phyloP scores from a whole-genome alignment of 1,139 yeast species.

The Arxiozyma heterogenica region DNA sequence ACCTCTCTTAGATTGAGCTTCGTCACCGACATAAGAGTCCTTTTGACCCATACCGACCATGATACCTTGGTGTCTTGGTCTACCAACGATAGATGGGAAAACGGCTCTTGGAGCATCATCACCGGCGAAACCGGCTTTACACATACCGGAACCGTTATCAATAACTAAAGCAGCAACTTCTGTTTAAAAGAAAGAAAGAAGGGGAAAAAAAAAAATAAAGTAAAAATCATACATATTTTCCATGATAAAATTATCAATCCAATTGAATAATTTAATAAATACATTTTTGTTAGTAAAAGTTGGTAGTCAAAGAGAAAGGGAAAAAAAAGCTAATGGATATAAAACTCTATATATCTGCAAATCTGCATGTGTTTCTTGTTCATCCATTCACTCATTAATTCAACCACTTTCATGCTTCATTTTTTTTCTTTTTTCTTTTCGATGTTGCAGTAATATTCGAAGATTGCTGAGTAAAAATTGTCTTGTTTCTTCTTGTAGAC shows the following conservation, averaged over 20 bases:
- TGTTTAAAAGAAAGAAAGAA: constrained; percentile 8
- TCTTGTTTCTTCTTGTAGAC: too few species aligned
- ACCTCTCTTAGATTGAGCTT: constrained; percentile 99
- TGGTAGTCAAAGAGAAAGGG: neutral
- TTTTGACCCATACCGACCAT: constrained; percentile 99
- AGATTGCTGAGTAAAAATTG: too few species aligned
- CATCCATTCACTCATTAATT: too few species aligned
- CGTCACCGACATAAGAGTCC: constrained; percentile 99
- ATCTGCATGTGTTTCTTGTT: too few species aligned
- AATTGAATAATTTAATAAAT: neutral
- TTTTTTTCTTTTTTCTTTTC: too few species aligned
- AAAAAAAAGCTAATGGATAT: too few species aligned
- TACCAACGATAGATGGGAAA: constrained; percentile 99
- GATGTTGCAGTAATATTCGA: too few species aligned
- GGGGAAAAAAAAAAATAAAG: too few species aligned
- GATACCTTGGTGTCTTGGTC: constrained; percentile 99
- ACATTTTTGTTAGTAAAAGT: neutral
- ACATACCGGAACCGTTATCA: constrained; percentile 99
- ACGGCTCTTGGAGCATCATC: constrained; percentile 99
- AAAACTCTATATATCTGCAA: too few species aligned
- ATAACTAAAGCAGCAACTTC: constrained; percentile 54
- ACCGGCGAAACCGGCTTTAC: constrained; percentile 99
- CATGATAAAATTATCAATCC: neutral
- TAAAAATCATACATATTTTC: too few species aligned
- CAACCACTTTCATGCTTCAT: too few species aligned